These are phyloP conservation scores for Anthoceros angustus DNA, from an alignment of 225 moss, liverwort and hornwort species.

Conservation along the genomic window DNA sequence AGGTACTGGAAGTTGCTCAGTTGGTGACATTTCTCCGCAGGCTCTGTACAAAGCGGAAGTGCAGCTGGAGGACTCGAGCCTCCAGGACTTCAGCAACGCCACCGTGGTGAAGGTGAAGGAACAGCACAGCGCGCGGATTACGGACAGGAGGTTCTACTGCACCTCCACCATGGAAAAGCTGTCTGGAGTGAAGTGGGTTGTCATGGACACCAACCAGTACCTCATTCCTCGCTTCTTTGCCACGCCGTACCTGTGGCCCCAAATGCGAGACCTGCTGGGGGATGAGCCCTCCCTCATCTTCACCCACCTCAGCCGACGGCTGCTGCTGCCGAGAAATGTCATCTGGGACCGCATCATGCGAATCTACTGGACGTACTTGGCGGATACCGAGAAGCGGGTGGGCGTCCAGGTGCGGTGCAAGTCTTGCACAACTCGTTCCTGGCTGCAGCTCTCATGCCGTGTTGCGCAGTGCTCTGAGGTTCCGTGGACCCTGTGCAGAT, in stretches of 20 bases:
- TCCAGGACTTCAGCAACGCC: background rate
- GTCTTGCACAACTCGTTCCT: too few species aligned
- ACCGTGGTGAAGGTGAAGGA: background rate
- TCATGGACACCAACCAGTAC: constrained; percentile 1
- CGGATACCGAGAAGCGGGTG: background rate
- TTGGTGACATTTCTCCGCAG: background rate
- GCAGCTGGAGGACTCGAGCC: background rate
- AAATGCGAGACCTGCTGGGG: background rate
- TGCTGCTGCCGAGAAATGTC: background rate
- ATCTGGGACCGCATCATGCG: constrained; percentile 1
- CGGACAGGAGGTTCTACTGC: background rate
- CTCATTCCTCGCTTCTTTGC: background rate
- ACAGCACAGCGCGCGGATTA: background rate
- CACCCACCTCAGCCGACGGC: background rate
- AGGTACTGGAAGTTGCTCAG: background rate
- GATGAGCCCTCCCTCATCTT: background rate
- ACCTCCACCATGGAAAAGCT: background rate
- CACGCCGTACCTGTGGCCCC: background rate
- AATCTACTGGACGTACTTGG: constrained; percentile 1
- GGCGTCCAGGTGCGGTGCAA: background rate
- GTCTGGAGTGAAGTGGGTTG: background rate
- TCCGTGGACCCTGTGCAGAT: background rate
- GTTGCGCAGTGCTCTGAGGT: background rate
- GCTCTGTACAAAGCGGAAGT: background rate
- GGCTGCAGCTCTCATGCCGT: too few species aligned